phyloP scores from a whole-genome alignment of 2,329 filamentous ascomycete genomes.

The Diaporthe humulicola region DNA sequence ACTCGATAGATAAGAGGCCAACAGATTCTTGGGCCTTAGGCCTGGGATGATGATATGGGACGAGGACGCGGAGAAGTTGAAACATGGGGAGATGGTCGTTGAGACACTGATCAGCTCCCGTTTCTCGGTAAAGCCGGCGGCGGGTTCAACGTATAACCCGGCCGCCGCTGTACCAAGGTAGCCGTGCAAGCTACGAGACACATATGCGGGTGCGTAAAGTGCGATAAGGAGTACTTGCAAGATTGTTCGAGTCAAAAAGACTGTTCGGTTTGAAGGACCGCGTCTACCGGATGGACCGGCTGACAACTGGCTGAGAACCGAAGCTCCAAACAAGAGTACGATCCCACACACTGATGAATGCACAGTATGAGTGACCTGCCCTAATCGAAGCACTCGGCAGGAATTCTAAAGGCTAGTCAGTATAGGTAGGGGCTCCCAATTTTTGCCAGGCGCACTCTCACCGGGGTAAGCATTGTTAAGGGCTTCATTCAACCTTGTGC shows the following conservation, averaged over 20 bases:
- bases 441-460: too few species aligned
- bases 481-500: too few species aligned
- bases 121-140: background rate
- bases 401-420: too few species aligned
- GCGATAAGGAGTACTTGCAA: background rate
- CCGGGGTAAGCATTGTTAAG: too few species aligned
- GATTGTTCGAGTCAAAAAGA: too few species aligned
- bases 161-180: background rate
- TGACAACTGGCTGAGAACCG: background rate
- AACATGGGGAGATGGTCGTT: constrained; percentile 11
- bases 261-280: background rate
- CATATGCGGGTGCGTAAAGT: too few species aligned
- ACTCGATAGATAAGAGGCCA: background rate
- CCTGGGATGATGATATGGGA: background rate
- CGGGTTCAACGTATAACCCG: constrained; percentile 2
- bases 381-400: too few species aligned
- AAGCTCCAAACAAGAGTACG: too few species aligned
- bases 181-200: background rate
- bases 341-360: too few species aligned
- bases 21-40: background rate
- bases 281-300: background rate
- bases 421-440: too few species aligned
- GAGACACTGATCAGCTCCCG: constrained; percentile 7
- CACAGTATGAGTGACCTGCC: too few species aligned
- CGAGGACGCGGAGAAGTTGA: constrained; percentile 24